These are phyloP conservation scores for Tetrastigma voinierianum DNA, from an alignment of 164 flowering plant genomes.

Conservation along the genomic window DNA sequence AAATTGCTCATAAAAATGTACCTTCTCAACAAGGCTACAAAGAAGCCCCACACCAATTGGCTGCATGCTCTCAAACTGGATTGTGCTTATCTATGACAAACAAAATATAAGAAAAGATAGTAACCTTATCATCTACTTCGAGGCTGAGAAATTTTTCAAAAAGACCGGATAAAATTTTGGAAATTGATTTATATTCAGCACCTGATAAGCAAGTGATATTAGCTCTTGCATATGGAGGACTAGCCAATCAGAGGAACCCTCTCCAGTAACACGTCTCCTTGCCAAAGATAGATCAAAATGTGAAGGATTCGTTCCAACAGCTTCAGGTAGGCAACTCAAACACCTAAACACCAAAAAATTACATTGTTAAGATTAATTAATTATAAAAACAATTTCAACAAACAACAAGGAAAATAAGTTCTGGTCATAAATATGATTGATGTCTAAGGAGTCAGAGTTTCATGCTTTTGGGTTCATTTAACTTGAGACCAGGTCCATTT, in stretches of 20 bases:
- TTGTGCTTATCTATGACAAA: constrained; percentile 75
- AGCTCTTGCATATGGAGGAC: constrained; percentile 83
- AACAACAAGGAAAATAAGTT: background rate
- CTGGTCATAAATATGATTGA: background rate
- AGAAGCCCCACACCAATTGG: constrained; percentile 85
- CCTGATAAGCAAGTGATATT: constrained; percentile 97
- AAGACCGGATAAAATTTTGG: background rate
- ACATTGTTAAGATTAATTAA: background rate
- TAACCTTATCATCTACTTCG: constrained; percentile 1
- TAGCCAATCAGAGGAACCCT: constrained; percentile 68
- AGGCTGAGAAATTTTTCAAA: background rate
- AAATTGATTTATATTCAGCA: constrained; percentile 15
- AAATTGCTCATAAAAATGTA: constrained; percentile 18
- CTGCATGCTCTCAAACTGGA: constrained; percentile 90
- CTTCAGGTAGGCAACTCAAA: constrained; percentile 75
- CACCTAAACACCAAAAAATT: constrained; percentile 48
- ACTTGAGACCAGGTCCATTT: background rate
- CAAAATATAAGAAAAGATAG: background rate
- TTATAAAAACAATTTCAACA: background rate
- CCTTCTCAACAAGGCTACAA: constrained; percentile 84
- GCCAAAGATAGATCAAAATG: constrained; percentile 91
- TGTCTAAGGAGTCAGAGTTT: background rate
- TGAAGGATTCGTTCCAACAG: constrained; percentile 81
- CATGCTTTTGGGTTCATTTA: background rate
- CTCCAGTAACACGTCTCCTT: constrained; percentile 34